Base-by-base conservation (phyloP, 805 yeast genomes). In the Priceomyces carsonii region DNA sequence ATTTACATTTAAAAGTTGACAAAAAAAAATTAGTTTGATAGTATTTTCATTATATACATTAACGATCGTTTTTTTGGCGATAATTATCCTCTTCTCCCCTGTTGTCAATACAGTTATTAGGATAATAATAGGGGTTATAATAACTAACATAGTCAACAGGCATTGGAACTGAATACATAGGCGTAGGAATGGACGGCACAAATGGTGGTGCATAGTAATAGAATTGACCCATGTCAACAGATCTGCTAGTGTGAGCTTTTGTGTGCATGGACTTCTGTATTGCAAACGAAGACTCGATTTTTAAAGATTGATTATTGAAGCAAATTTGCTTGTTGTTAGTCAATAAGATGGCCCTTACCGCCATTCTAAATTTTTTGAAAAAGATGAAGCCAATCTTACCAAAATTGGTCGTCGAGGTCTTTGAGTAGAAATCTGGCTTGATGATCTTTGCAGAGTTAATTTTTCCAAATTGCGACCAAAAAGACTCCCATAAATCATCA, bases 371-470 rank as follows among this genome's bases (percentile, higher is more conserved):
- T 37, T 67, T 61, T 33, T 72, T 64, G 51, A 71, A 85, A 42
- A 84, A 82, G 12, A 85, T 74, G 58, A 85, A 85, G 6, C 91
- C 93, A 35, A 57, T 59, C 34, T 51, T 57, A 5, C 61, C 59
- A n/a, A 43, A 30, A 19, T 36, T 40, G 22, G 36, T 36, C 14
- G 33, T 46, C 12, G 48, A 35, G 16, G 37, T 31, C 9, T 41
- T 42, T 8, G 53, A 44, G 37, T 65, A 66, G 42, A 49, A 66
- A 30, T 66, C 68, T 3, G 72, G 72, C 45, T 66, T 66, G 26
- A 66, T 66, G 30, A 66, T 65, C 35, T 61, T 64, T 25, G 71
- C 73, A 17, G 67, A 63, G 27, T 64, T 66, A 29, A 66, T 58
- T 7, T 44, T 37, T 8, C 71, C 71, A 52, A 65, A 66, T 38